Percentiles rank a stretch among this genome's conserved stretches.
Evolutionary conservation across 352 stramenopile species (phyloP).

Genomic region (Plasmopara muralis): DNA sequence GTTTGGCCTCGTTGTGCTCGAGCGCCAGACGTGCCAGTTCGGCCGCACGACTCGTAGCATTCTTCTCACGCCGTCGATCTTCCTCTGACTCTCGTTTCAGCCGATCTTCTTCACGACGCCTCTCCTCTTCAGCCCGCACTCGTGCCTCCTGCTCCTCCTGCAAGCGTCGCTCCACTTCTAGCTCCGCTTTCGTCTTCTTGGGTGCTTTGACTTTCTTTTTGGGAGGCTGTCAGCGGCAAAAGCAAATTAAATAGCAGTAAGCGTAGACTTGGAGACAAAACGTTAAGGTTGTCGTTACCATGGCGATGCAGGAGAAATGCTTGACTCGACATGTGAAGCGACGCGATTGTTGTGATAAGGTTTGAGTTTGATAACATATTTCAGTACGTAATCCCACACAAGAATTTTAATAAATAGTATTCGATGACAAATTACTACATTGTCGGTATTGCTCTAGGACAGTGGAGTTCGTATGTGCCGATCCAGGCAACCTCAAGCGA

Average conservation of each 20-base stretch:
- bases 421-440: no score
- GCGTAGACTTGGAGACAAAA: background rate
- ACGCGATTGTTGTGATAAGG: slow-evolving; percentile 2
- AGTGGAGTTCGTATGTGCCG: no score
- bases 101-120: slow-evolving; percentile 61
- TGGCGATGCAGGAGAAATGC: slow-evolving; percentile 3
- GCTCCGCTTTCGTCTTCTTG: slow-evolving; percentile 79
- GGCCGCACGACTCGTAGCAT: slow-evolving; percentile 51
- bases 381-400: no score
- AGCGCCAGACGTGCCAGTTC: slow-evolving; percentile 53
- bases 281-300: slow-evolving; percentile 5
- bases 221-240: slow-evolving; percentile 29
- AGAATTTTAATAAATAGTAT: no score
- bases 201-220: slow-evolving; percentile 77
- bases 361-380: no score
- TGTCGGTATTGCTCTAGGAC: no score
- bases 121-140: slow-evolving; percentile 56
- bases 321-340: slow-evolving; percentile 8
- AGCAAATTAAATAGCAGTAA: slow-evolving; percentile 2
- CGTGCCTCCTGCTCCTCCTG: slow-evolving; percentile 71
- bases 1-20: slow-evolving; percentile 47
- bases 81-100: slow-evolving; percentile 51
- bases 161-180: slow-evolving; percentile 63
- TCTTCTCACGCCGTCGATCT: slow-evolving; percentile 49
- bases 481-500: no score